Evolutionary conservation across 768 basidiomycete species (phyloP).

Genomic region (Termitomyces sp.): DNA sequence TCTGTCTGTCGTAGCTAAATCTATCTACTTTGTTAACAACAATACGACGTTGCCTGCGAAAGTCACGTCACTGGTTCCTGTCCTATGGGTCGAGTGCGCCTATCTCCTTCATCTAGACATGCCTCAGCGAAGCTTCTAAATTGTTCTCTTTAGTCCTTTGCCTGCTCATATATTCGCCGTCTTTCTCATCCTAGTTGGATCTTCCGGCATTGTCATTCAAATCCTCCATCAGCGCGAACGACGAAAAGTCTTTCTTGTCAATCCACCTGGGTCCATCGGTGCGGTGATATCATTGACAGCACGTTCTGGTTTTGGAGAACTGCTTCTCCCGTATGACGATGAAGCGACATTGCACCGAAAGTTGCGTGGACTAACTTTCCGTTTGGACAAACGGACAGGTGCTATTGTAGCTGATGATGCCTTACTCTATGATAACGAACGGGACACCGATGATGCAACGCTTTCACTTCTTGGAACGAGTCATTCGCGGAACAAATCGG

Average conservation of each 20-base stretch:
- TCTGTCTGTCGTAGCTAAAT: slow-evolving; percentile 50
- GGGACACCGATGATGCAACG: slow-evolving; percentile 33
- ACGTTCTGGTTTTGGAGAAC: slow-evolving; percentile 56
- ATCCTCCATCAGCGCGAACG: slow-evolving; percentile 40
- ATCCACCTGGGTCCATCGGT: slow-evolving; percentile 58
- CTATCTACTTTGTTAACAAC: slow-evolving; percentile 48
- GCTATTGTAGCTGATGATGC: slow-evolving; percentile 56
- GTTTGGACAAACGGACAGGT: slow-evolving; percentile 52
- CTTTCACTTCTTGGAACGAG: slow-evolving; percentile 26
- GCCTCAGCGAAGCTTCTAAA: background rate
- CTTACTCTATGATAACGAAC: slow-evolving; percentile 12
- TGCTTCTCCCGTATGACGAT: slow-evolving; percentile 56
- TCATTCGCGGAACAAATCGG: slow-evolving; percentile 11
- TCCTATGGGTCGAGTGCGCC: slow-evolving; percentile 57
- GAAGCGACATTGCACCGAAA: slow-evolving; percentile 37
- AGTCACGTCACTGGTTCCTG: slow-evolving; percentile 35
- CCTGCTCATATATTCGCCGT: slow-evolving; percentile 45
- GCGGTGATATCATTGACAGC: slow-evolving; percentile 49
- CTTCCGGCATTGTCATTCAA: slow-evolving; percentile 43
- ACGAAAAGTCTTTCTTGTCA: slow-evolving; percentile 42
- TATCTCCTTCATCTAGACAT: background rate
- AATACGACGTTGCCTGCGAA: slow-evolving; percentile 32
- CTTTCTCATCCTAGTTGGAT: slow-evolving; percentile 41
- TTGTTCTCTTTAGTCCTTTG: slow-evolving; percentile 35
- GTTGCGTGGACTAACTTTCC: slow-evolving; percentile 45